Conservation (phyloP, 129 eudicot genomes). For the Helichrysum umbraculigerum region DNA sequence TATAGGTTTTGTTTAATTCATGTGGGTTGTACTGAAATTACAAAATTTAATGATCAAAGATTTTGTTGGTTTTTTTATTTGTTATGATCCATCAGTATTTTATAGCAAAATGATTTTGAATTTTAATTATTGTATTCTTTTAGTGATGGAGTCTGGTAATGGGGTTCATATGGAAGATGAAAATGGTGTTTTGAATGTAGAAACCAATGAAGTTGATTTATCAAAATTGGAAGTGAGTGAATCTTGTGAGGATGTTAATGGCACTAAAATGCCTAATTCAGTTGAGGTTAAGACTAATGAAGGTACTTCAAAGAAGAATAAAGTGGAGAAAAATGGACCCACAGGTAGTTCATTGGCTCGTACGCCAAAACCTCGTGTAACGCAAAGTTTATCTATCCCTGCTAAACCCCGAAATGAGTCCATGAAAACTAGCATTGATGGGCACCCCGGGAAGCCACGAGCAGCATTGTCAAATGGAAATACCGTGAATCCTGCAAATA, state of each 20-base stretch:
- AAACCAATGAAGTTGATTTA: conserved; percentile 33
- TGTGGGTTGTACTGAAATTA: conserved; percentile 12
- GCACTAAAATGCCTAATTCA: conserved; percentile 30
- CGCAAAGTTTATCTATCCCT: conserved; percentile 76
- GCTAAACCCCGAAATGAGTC: conserved; percentile 44
- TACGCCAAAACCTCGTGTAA: conserved; percentile 44
- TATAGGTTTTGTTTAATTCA: conserved; percentile 21
- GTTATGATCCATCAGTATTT: conserved; percentile 13
- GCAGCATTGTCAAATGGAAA: conserved; percentile 39
- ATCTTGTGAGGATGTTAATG: conserved; percentile 39
- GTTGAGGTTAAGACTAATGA: conserved; percentile 26
- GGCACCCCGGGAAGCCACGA: conserved; percentile 43
- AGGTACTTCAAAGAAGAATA: conserved; percentile 43
- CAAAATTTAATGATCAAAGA: not conserved
- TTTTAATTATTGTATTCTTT: conserved; percentile 5
- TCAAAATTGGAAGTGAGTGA: conserved; percentile 34
- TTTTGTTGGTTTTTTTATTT: not conserved
- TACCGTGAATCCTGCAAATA: conserved; percentile 37
- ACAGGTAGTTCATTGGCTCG: conserved; percentile 34
- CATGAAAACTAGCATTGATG: conserved; percentile 65
- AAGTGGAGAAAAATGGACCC: conserved; percentile 39
- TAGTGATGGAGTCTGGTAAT: conserved; percentile 66
- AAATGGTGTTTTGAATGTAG: conserved; percentile 36
- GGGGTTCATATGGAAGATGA: conserved; percentile 59
- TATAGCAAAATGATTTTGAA: conserved; percentile 4